Percentiles rank a stretch among this genome's conserved stretches.
phyloP scores from a whole-genome alignment of 2,329 filamentous ascomycete genomes.

The Colletotrichum caudatum region DNA sequence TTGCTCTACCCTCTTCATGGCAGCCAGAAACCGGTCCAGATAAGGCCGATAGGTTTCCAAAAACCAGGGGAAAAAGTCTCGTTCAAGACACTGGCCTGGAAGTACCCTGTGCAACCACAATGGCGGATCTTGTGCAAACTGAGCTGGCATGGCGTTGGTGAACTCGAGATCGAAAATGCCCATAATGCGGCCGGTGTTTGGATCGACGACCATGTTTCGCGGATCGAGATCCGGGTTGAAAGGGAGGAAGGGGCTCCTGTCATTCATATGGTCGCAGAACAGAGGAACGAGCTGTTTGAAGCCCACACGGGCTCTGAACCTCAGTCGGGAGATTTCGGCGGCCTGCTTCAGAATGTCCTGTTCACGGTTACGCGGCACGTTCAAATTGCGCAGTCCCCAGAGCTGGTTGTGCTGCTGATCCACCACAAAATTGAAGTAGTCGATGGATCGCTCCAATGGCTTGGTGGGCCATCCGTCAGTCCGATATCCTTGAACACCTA shows the following conservation, averaged over 20 bases:
- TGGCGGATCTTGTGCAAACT: constrained; percentile 54
- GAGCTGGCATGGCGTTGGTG: constrained; percentile 54
- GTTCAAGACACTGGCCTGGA: constrained; percentile 46
- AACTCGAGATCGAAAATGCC: constrained; percentile 56
- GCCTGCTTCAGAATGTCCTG: neutral
- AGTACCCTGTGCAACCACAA: constrained; percentile 53
- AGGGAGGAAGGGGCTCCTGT: constrained; percentile 51
- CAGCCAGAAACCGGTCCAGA: constrained; percentile 38
- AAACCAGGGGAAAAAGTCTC: constrained; percentile 41
- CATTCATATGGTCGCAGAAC: constrained; percentile 42
- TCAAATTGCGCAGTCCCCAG: neutral
- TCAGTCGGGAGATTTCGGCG: constrained; percentile 44
- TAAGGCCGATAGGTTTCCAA: constrained; percentile 28
- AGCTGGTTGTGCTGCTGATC: neutral
- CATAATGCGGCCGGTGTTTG: constrained; percentile 50
- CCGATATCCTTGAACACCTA: neutral
- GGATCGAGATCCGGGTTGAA: constrained; percentile 56
- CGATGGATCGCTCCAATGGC: neutral
- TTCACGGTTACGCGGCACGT: neutral
- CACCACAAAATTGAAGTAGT: neutral
- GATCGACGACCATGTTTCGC: constrained; percentile 54
- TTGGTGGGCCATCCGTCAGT: neutral
- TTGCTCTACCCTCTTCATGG: constrained; percentile 33
- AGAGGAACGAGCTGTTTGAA: constrained; percentile 50
- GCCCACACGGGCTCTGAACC: constrained; percentile 50